Percentiles rank a stretch among this genome's conserved stretches.
Conservation (phyloP, 495 filamentous ascomycete genomes). For the Parachaetomium inaequale region DNA sequence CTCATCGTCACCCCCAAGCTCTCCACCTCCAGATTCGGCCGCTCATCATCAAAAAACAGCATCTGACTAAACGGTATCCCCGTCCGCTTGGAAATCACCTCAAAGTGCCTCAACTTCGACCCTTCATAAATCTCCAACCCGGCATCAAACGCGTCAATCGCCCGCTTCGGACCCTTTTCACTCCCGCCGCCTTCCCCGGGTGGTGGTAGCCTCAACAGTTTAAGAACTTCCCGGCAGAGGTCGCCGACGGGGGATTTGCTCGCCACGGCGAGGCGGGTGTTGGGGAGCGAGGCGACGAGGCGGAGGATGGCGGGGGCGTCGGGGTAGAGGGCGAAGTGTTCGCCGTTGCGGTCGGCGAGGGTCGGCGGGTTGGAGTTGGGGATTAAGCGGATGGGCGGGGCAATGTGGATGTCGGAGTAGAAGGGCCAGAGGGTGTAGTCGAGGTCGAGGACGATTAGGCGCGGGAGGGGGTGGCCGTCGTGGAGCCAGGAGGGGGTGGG, state of each 20-base stretch:
- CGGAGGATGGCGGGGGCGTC: constrained; percentile 71
- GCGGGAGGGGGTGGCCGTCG: constrained; percentile 78
- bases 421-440: constrained; percentile 98
- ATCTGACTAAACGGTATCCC: constrained; percentile 73
- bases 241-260: constrained; percentile 81
- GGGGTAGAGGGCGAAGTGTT: constrained; percentile 76
- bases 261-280: constrained; percentile 69
- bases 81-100: constrained; percentile 62
- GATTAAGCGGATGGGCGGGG: constrained; percentile 67
- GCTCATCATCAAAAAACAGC: constrained; percentile 96
- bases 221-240: constrained; percentile 75
- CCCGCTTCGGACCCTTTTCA: constrained; percentile 43
- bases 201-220: constrained; percentile 57
- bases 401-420: constrained; percentile 93
- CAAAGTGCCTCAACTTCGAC: constrained; percentile 82
- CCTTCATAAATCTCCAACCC: constrained; percentile 83
- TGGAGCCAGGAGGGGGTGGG: constrained; percentile 43
- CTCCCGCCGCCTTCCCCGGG: background rate
- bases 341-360: constrained; percentile 60
- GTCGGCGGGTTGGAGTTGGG: constrained; percentile 50
- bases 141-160: constrained; percentile 77
- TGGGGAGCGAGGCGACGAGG: constrained; percentile 44
- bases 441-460: constrained; percentile 85
- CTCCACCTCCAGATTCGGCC: constrained; percentile 81
- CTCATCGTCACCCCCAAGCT: constrained; percentile 78